Evolutionary conservation across 805 yeast species (phyloP), one percentile per base, ranked within the genome.

Genomic region (Metschnikowia arizonensis): DNA sequence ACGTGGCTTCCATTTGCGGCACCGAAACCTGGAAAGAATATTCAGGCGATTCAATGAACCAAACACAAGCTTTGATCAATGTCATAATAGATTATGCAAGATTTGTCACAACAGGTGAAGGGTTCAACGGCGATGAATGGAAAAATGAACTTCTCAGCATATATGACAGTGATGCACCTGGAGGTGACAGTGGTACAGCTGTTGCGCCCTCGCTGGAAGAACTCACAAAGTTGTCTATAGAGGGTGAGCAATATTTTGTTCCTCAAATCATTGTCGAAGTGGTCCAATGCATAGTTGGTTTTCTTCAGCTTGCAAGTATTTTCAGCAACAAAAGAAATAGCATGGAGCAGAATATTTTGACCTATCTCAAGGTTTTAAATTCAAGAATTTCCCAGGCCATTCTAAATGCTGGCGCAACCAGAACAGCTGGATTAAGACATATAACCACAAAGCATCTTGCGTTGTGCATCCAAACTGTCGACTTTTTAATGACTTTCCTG

Each of bases 1-100:
- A 62, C 4, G 63, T 87, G 23, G 67, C 76, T 5, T 58, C 58
- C 3, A 66, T 71, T 14, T 68, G 86, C 45, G 90, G 85, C 41
- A 67, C 69, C 38, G 98, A 90, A 52, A 68, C 68, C 18, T 91
- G 98, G 98, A 79, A 78, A 47, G 95, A 90, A 43, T 78, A 76
- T 15, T 76, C 78, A n/a, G 77, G 82, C 8, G 59, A 78, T 0
- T 58, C 60, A 1, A 61, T 81, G 21, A 21, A 31, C 5, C 49
- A 42, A 3, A 42, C 56, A 11, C 76, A 72, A 50, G 23, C 4
- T 0, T 19, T 53, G 1, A 25, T 66, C 10, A 52, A 68, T 40
- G 59, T 62, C 40, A 40, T 68, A 2, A 23, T 57, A 2, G 59
- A 55, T 2, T 64, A 61, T 39, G 52, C 63, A 3, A 53, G 53